Base-by-base conservation (phyloP, 441 rosid species). In the Pelargonium myrrhifolium region DNA sequence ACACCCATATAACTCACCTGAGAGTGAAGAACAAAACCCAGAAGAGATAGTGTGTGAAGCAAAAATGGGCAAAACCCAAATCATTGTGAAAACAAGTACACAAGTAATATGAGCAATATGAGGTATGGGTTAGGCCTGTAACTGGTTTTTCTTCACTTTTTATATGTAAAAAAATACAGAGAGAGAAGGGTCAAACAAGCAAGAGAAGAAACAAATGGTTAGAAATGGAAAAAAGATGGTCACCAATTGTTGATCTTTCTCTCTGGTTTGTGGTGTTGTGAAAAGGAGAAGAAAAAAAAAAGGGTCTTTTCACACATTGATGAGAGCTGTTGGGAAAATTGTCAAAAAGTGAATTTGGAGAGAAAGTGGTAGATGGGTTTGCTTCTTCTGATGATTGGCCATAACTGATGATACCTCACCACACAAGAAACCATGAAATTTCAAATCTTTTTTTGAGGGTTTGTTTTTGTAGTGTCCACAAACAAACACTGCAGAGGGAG, bases 291-390 rank as follows among this genome's bases (percentile, higher is more conserved):
- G 63, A 12, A 51, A 17, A 49, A 53, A 17, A 60, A 60, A 9
- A 12, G 9, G 39, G 15, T 15, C 37, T n/a, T 60, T 60, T 26
- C 64, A 24, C 64, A 60, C 14, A 60, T 60, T 60, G 64, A 60
- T 60, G 64, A 60, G 64, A 60, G 64, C 39, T 28, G 64, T 22
- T 60, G 17, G 39, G 39, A 14, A 60, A 22, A 60, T 60, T 60
- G 35, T 14, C 17, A 1, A 60, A 60, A 60, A 9, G n/a, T 4
- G 5, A 15, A 18, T 53, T 9, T 17, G 59, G 20, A 53, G 24
- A 21, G 8, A 53, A 53, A 53, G 60, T 18, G 22, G 60, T 53
- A 7, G 60, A 3, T 28, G 31, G 31, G 31, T 28, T 28, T 28
- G 31, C 31, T 28, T 28, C 31, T 28, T 28, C 31, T 28, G 31